Evolutionary conservation across 164 flowering plant genomes (phyloP), one percentile per base, ranked within the genome.

Genomic region (Echeveria elegans): DNA sequence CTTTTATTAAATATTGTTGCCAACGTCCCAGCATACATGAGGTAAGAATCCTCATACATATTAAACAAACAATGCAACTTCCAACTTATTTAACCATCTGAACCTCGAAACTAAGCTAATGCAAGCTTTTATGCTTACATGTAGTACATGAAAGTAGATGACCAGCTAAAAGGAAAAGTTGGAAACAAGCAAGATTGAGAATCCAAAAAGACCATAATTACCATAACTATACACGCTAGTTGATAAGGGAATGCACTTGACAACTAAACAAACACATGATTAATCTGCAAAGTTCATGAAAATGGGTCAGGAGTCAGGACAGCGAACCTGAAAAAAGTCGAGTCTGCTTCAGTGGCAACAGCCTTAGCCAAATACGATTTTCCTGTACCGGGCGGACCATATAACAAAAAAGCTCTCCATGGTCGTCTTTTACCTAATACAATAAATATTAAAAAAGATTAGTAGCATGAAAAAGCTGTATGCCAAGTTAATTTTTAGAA

Each of bases 351-450:
- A 63, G 99, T 94, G 16, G 99, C 97, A 71, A 91, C 96, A 72
- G 97, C 97, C 81, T 89, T 94, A 38, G 99, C 99, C 70, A 91
- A 75, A 74, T 91, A 94, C 48, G 99, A 91, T 80, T 94, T 94
- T 64, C 99, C 97, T 38, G 97, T 94, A 68, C 99, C 99, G 63
- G 97, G 99, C 31, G 99, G 99, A 43, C 99, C 99, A 83, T 94
- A 91, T 66, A 94, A 77, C 31, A 95, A 88, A 78, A 92, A 92
- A 65, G 97, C 99, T 70, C 97, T 83, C 97, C 99, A 92, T 64
- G 99, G 97, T 36, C 80, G 78, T 77, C 97, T 82, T 78, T 95
- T 95, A 19, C 99, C 97, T 95, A 72, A 59, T 68, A 56, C 30
- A 19, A 37, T 37, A 4, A 15, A 19, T 62, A 1, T 34, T 63